A percentile compares a stretch with the other conserved stretches of the same genome.
Conservation (phyloP, 2,329 filamentous ascomycete species). For the Ophiostoma ips region DNA sequence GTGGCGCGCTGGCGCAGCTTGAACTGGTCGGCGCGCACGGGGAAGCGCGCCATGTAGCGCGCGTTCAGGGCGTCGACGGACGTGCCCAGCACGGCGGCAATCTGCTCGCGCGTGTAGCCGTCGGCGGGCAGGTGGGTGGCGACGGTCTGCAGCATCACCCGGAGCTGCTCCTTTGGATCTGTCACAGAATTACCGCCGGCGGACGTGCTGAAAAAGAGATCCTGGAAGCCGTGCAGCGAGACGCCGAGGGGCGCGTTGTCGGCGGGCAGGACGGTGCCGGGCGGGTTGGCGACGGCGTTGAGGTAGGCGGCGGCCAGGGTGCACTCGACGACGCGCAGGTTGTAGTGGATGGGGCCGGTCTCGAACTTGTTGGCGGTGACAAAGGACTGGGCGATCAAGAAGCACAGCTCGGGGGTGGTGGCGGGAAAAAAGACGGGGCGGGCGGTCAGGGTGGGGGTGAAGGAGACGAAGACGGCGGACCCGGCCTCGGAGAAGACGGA, state of each 20-base stretch:
- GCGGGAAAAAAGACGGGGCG: conserved; percentile 70
- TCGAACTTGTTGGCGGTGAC: conserved; percentile 90
- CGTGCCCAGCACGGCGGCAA: conserved; percentile 54
- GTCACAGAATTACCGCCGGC: no score
- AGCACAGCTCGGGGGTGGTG: conserved; percentile 61
- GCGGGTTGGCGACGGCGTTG: conserved; percentile 42
- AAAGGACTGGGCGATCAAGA: conserved; percentile 89
- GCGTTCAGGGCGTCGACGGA: conserved; percentile 57
- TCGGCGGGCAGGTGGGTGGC: conserved; percentile 60
- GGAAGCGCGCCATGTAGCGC: conserved; percentile 75
- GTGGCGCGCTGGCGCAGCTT: conserved; percentile 75
- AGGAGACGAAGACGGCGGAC: conserved; percentile 79
- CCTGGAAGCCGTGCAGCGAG: conserved; percentile 76
- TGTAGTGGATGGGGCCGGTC: conserved; percentile 88
- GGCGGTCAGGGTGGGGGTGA: conserved; percentile 64
- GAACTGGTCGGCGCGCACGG: conserved; percentile 76
- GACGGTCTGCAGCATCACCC: conserved; percentile 55
- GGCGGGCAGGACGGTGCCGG: conserved; percentile 47
- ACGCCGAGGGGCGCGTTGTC: conserved; percentile 75
- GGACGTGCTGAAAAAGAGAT: no score
- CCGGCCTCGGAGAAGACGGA: conserved; percentile 85
- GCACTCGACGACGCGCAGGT: conserved; percentile 90
- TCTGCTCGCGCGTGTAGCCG: conserved; percentile 79
- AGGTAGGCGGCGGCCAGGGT: conserved; percentile 68
- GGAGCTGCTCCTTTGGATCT: conserved; percentile 49